phyloP scores from a whole-genome alignment of 768 basidiomycete genomes.

The Trametes sanguinea region DNA sequence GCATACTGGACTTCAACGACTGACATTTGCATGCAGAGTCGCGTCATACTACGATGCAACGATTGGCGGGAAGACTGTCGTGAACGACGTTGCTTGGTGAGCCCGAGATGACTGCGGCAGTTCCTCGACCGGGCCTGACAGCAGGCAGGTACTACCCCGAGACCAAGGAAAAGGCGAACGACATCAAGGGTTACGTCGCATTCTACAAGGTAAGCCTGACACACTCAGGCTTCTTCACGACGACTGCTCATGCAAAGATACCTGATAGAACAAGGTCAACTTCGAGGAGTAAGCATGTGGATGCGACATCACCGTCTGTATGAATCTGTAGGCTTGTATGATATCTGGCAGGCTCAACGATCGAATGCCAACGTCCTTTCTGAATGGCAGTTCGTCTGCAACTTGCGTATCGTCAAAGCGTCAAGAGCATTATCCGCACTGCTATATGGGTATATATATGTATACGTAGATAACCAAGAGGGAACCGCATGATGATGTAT shows the following conservation, averaged over 20 bases:
- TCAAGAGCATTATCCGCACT: conserved; percentile 6
- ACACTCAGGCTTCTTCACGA: background rate
- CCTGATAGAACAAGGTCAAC: conserved; percentile 42
- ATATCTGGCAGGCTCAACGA: background rate
- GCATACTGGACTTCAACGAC: background rate
- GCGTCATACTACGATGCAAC: conserved; percentile 68
- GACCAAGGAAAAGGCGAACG: conserved; percentile 54
- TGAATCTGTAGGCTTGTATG: too few relatives aligned
- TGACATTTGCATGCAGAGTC: conserved; percentile 37
- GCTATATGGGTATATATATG: conserved; percentile 16
- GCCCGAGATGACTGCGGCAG: conserved; percentile 20
- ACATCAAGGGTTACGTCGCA: conserved; percentile 68
- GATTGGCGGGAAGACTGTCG: conserved; percentile 44
- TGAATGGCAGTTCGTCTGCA: too few relatives aligned
- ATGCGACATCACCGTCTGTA: background rate
- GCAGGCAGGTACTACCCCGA: conserved; percentile 65
- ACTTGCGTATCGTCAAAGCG: background rate
- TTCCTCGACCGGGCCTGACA: background rate
- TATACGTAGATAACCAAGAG: conserved; percentile 7
- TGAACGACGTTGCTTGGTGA: conserved; percentile 70
- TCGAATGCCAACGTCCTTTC: too few relatives aligned
- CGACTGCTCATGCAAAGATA: background rate
- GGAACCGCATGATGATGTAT: conserved; percentile 2
- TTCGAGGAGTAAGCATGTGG: conserved; percentile 27
- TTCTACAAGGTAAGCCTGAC: conserved; percentile 66